phyloP scores from a whole-genome alignment of 2,329 filamentous ascomycete genomes.

The Rhinocladiella similis region DNA sequence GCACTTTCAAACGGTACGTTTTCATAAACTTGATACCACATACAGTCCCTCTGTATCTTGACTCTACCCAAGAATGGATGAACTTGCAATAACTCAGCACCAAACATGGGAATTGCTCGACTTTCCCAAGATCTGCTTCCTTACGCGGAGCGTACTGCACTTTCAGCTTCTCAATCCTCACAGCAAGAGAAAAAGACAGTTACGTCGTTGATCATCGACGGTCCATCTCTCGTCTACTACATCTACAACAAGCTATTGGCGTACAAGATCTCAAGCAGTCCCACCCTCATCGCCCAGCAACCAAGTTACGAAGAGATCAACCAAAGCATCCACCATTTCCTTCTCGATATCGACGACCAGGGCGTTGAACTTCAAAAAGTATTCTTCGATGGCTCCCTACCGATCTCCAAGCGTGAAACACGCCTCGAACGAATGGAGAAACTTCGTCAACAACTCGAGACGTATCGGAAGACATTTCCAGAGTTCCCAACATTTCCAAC shows the following conservation, averaged over 20 bases:
- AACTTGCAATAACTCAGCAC: background rate
- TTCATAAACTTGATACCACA: too few species aligned
- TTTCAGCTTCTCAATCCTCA: conserved; percentile 33
- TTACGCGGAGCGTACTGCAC: conserved; percentile 47
- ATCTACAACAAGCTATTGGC: conserved; percentile 60
- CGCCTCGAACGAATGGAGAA: conserved; percentile 62
- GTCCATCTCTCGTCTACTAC: conserved; percentile 75
- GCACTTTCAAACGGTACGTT: too few species aligned
- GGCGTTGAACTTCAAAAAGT: conserved; percentile 59
- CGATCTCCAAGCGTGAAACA: conserved; percentile 62
- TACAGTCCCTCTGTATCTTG: too few species aligned
- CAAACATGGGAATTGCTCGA: conserved; percentile 60
- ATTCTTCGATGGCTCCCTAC: conserved; percentile 84
- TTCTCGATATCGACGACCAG: conserved; percentile 58
- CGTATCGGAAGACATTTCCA: conserved; percentile 28
- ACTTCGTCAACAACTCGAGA: conserved; percentile 57
- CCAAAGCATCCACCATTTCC: conserved; percentile 59
- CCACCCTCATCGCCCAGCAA: conserved; percentile 43
- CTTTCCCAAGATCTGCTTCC: conserved; percentile 56
- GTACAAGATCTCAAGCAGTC: conserved; percentile 25
- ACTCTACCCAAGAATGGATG: too few species aligned
- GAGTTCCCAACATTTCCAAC: conserved; percentile 3
- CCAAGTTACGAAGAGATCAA: conserved; percentile 67
- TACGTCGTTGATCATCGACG: conserved; percentile 64
- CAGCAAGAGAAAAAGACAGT: conserved; percentile 1